Evolutionary conservation across 768 basidiomycete species (phyloP).

Genomic region (Termitomyces sp.): DNA sequence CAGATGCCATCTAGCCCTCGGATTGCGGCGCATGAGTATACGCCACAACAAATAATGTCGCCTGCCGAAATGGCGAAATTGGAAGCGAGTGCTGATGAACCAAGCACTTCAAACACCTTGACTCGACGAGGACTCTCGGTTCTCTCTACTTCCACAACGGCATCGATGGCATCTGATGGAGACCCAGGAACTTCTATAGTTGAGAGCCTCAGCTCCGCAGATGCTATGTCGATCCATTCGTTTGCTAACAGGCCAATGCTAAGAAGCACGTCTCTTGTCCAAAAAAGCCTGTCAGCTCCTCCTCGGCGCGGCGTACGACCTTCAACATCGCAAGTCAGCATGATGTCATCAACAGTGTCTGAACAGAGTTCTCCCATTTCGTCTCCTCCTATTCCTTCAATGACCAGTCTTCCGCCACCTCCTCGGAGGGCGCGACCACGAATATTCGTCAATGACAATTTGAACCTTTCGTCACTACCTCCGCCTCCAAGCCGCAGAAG

Average conservation of each 20-base stretch:
- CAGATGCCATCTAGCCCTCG: slow-evolving; percentile 30
- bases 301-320: slow-evolving; percentile 21
- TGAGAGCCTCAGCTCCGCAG: slow-evolving; percentile 17
- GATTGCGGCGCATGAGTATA: slow-evolving; percentile 37
- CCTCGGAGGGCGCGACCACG: slow-evolving; percentile 38
- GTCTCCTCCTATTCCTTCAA: slow-evolving; percentile 18
- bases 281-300: slow-evolving; percentile 15
- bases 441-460: slow-evolving; percentile 13
- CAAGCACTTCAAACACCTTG: slow-evolving; percentile 17
- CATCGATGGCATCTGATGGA: slow-evolving; percentile 24
- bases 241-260: slow-evolving; percentile 8
- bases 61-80: slow-evolving; percentile 59
- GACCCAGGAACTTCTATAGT: slow-evolving; percentile 19
- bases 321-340: slow-evolving; percentile 28
- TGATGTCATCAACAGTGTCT: slow-evolving; percentile 19
- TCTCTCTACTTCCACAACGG: slow-evolving; percentile 32
- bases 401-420: slow-evolving; percentile 49
- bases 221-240: slow-evolving; percentile 15
- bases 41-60: slow-evolving; percentile 62
- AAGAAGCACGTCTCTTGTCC: slow-evolving; percentile 15
- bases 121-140: slow-evolving; percentile 32
- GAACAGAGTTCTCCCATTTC: slow-evolving; percentile 8
- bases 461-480: slow-evolving; percentile 22
- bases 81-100: slow-evolving; percentile 43
- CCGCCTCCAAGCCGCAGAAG: slow-evolving; percentile 24